Evolutionary conservation across 2,329 filamentous ascomycete genomes (phyloP).

Genomic region (Lecanosticta acicola): DNA sequence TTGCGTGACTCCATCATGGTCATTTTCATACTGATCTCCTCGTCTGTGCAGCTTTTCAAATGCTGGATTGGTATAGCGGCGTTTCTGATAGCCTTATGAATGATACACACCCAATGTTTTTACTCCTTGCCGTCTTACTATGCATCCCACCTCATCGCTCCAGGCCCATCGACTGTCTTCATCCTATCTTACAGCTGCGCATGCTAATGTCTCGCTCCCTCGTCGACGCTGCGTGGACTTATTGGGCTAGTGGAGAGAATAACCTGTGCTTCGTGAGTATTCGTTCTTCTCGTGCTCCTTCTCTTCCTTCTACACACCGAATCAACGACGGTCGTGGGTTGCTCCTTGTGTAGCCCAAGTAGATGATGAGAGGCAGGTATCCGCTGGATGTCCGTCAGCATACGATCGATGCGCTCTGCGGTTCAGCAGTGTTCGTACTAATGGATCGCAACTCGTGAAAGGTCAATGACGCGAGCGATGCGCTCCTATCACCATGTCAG

Average conservation of each 20-base stretch:
- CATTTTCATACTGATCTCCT: too few species aligned
- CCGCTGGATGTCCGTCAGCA: conserved; percentile 54
- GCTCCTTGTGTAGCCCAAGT: conserved; percentile 93
- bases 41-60: too few species aligned
- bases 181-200: conserved; percentile 17
- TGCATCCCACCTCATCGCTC: conserved; percentile 9
- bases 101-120: conserved; percentile 4
- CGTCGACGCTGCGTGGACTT: conserved; percentile 12
- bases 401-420: background rate
- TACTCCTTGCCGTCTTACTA: conserved; percentile 13
- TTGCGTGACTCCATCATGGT: background rate
- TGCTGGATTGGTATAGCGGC: conserved; percentile 1
- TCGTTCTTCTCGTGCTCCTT: background rate
- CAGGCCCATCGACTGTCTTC: background rate
- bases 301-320: conserved; percentile 44
- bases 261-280: conserved; percentile 18
- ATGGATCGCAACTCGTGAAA: conserved; percentile 89
- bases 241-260: conserved; percentile 31
- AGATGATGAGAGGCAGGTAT: conserved; percentile 93
- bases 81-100: background rate
- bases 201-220: background rate
- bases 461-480: conserved; percentile 92
- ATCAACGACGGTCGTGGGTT: conserved; percentile 79
- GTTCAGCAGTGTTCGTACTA: conserved; percentile 58
- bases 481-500: conserved; percentile 64